Conservation (phyloP, 805 yeast species). For the Candida anglica region DNA sequence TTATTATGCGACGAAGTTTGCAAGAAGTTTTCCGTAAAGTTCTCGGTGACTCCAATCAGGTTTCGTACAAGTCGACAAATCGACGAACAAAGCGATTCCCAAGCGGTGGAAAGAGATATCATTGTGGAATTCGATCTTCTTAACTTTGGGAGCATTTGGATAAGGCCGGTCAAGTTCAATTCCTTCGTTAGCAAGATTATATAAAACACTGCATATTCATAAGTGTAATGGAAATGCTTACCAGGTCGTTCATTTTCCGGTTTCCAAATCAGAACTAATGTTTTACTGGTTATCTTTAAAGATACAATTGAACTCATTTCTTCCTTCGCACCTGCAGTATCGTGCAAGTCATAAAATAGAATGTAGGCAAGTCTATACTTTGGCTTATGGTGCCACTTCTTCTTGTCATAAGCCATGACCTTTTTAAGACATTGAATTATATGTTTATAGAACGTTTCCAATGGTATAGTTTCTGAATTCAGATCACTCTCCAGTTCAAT, state of each 20-base stretch:
- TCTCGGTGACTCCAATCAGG: conserved; percentile 37
- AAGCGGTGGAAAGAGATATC: conserved; percentile 57
- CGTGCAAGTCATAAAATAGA: conserved; percentile 48
- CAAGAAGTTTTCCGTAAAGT: conserved; percentile 51
- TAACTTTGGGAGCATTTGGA: conserved; percentile 64
- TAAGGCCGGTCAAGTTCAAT: conserved; percentile 56
- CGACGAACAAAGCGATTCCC: conserved; percentile 59
- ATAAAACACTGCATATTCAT: conserved; percentile 62
- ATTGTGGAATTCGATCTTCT: conserved; percentile 75
- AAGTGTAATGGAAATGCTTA: conserved; percentile 77
- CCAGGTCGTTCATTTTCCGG: conserved; percentile 93
- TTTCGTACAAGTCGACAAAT: conserved; percentile 51
- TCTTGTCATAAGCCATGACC: conserved; percentile 61
- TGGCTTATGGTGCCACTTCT: conserved; percentile 91
- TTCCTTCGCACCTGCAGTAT: conserved; percentile 51
- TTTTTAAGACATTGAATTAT: conserved; percentile 46
- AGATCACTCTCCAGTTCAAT: too few species aligned
- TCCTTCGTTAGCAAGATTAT: conserved; percentile 51
- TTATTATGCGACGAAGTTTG: conserved; percentile 40
- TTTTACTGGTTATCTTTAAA: conserved; percentile 62
- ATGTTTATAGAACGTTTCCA: conserved; percentile 27
- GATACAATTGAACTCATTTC: conserved; percentile 65
- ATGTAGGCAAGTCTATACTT: conserved; percentile 67
- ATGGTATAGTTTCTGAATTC: background rate
- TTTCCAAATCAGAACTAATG: conserved; percentile 85